Evolutionary conservation across 2,329 filamentous ascomycete genomes (phyloP).

Genomic region (Venturia pyrina): DNA sequence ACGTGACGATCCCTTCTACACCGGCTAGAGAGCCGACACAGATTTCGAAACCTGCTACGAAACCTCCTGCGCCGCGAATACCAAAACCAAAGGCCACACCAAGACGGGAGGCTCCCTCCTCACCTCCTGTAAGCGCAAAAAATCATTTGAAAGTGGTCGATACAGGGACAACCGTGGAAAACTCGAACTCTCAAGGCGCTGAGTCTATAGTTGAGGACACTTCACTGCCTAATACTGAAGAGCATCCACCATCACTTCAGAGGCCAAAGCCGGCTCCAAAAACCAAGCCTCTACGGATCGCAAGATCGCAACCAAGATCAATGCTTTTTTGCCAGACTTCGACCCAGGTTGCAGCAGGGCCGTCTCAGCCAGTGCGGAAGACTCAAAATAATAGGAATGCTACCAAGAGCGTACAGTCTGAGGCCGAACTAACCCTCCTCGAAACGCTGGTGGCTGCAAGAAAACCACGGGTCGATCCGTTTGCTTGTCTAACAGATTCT

Average conservation of each 20-base stretch:
- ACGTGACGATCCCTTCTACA: slow-evolving; percentile 19
- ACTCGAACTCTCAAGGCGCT: neutral
- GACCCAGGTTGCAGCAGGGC: neutral
- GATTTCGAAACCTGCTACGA: neutral
- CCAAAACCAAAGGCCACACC: slow-evolving; percentile 19
- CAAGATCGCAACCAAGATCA: neutral
- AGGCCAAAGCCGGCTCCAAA: neutral
- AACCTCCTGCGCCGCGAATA: slow-evolving; percentile 7
- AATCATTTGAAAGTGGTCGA: slow-evolving; percentile 27
- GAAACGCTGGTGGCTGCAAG: neutral
- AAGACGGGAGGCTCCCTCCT: slow-evolving; percentile 19
- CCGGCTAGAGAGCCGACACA: slow-evolving; percentile 19
- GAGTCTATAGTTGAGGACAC: neutral
- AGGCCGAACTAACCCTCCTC: neutral
- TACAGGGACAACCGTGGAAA: neutral
- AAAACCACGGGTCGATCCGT: neutral
- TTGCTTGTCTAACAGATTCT: neutral
- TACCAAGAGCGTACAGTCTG: neutral
- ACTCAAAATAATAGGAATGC: neutral
- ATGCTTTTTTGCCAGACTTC: slow-evolving; percentile 8
- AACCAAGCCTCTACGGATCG: neutral
- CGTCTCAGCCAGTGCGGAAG: neutral
- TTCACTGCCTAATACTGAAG: neutral
- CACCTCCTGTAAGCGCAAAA: slow-evolving; percentile 27
- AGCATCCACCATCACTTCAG: neutral